Percentiles rank a stretch among this genome's conserved stretches.
These are phyloP conservation scores for Priceomyces melissophilus DNA, from an alignment of 805 yeast genomes.

Conservation along the genomic window DNA sequence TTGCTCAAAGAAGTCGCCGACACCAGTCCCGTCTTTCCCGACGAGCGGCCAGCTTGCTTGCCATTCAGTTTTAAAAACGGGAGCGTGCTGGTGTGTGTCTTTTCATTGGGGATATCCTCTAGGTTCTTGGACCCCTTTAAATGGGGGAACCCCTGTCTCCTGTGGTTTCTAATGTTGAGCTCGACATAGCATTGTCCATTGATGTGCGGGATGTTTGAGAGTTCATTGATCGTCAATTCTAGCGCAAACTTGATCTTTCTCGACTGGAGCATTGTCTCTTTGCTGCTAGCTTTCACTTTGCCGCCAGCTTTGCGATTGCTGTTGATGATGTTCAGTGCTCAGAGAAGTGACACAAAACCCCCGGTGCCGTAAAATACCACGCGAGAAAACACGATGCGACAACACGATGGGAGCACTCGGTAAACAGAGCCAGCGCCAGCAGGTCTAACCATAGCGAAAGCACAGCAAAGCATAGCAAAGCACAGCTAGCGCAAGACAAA, in stretches of 20 bases:
- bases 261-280: conserved; percentile 11
- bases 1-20: conserved; percentile 27
- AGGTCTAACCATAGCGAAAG: too few species aligned
- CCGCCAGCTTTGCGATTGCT: too few species aligned
- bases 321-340: neutral
- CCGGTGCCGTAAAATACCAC: neutral
- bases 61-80: neutral
- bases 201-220: conserved; percentile 81
- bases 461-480: too few species aligned
- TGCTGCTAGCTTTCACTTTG: neutral
- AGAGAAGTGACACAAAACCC: neutral
- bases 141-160: conserved; percentile 9
- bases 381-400: neutral
- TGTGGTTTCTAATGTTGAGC: conserved; percentile 56
- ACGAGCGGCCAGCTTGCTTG: neutral
- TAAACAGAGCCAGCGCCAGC: too few species aligned
- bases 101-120: neutral
- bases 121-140: neutral
- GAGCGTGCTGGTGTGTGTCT: neutral
- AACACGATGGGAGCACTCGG: too few species aligned
- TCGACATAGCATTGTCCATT: conserved; percentile 65
- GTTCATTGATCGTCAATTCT: conserved; percentile 56
- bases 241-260: conserved; percentile 62
- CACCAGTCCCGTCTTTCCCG: conserved; percentile 14
- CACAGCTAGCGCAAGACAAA: too few species aligned